Conservation (phyloP, 129 eudicot species). For the Chrysanthemum seticuspe region DNA sequence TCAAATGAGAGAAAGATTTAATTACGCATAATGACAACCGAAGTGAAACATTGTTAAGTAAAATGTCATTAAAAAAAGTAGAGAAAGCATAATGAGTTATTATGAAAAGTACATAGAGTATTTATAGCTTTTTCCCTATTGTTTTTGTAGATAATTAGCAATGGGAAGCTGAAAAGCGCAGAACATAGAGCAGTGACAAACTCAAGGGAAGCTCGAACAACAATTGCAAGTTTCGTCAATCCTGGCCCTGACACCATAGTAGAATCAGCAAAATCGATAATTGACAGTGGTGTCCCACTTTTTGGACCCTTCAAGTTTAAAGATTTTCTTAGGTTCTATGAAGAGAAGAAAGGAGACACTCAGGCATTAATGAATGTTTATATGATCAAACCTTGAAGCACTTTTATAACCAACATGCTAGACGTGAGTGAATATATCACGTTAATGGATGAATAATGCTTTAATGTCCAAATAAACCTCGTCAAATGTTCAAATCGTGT, state of each 20-base stretch:
- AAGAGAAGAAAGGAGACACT: conserved; percentile 7
- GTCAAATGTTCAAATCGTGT: too few relatives aligned
- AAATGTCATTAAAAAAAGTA: too few relatives aligned
- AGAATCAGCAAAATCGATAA: conserved; percentile 29
- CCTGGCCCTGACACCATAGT: conserved; percentile 31
- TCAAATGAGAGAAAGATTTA: too few relatives aligned
- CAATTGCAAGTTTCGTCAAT: conserved; percentile 34
- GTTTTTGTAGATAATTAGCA: conserved; percentile 44
- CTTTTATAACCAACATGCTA: too few relatives aligned
- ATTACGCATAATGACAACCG: too few relatives aligned
- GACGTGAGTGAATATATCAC: too few relatives aligned
- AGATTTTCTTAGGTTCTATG: conserved; percentile 22
- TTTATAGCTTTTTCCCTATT: too few relatives aligned
- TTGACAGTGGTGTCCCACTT: not conserved
- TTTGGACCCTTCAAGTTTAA: conserved; percentile 22
- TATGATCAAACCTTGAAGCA: not conserved
- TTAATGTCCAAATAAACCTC: too few relatives aligned
- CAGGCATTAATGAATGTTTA: not conserved
- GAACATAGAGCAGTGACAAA: conserved; percentile 56
- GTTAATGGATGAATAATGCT: too few relatives aligned
- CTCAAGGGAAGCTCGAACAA: conserved; percentile 30
- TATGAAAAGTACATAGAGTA: too few relatives aligned
- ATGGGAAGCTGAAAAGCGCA: conserved; percentile 49
- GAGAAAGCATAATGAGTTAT: too few relatives aligned
- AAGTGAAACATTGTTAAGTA: too few relatives aligned